Percentiles rank a stretch among this genome's conserved stretches.
phyloP scores from a whole-genome alignment of 371 early-diverging fungal genomes.

The Smittium culicis region DNA sequence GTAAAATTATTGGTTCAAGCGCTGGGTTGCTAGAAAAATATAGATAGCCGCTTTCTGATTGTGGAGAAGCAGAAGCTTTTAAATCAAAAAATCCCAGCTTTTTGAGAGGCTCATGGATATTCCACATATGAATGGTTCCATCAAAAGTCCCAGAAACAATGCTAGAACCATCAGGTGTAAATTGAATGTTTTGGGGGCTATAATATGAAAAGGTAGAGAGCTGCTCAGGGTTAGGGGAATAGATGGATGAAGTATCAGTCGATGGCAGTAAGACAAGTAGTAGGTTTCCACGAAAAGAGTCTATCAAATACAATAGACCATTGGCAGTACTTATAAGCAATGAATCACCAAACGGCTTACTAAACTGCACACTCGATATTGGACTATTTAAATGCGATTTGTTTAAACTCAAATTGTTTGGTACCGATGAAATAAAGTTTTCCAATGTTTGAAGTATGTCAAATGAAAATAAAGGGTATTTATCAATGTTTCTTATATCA shows the following conservation, averaged over 20 bases:
- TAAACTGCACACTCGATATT: conserved; percentile 17
- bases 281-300: conserved; percentile 37
- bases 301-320: conserved; percentile 49
- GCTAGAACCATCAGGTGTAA: background rate
- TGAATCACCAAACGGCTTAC: conserved; percentile 18
- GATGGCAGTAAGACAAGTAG: background rate
- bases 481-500: conserved; percentile 49
- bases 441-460: background rate
- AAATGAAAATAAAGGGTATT: conserved; percentile 21
- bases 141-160: conserved; percentile 5
- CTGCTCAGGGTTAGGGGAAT: background rate
- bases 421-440: background rate
- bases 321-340: conserved; percentile 55
- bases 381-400: background rate
- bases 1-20: background rate
- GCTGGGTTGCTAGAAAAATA: background rate
- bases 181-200: conserved; percentile 3
- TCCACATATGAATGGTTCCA: conserved; percentile 2
- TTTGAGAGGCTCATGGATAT: background rate
- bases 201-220: background rate
- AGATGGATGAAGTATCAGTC: background rate
- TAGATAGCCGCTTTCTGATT: background rate
- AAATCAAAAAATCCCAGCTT: background rate
- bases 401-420: conserved; percentile 11
- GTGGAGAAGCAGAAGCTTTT: too few relatives aligned